These are phyloP conservation scores for Rachicladosporium sp. DNA, from an alignment of 2,329 filamentous ascomycete genomes.

Conservation along the genomic window DNA sequence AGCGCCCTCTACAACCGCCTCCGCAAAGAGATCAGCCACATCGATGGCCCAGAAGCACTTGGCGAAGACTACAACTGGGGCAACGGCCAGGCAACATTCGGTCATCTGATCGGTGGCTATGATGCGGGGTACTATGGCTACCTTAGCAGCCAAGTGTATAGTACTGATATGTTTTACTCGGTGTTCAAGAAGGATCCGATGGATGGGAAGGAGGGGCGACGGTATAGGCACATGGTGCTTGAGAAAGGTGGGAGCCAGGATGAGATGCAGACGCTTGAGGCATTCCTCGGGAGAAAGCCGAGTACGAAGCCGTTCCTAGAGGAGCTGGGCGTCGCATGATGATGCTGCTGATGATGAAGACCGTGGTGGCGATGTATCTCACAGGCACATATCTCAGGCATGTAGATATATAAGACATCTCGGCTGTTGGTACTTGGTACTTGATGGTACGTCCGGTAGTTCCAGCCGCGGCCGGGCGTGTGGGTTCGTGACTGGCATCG, in stretches of 20 bases:
- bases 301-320: constrained; percentile 69
- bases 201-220: constrained; percentile 58
- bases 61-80: constrained; percentile 50
- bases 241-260: constrained; percentile 67
- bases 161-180: constrained; percentile 73
- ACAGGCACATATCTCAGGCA: no score
- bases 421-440: no score
- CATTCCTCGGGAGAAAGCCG: constrained; percentile 66
- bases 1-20: constrained; percentile 60
- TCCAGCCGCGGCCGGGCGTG: no score
- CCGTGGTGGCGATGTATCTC: no score
- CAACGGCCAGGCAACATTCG: constrained; percentile 67
- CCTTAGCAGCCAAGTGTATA: constrained; percentile 64
- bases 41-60: constrained; percentile 60
- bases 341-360: no score
- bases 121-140: constrained; percentile 70
- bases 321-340: constrained; percentile 49
- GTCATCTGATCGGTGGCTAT: constrained; percentile 72
- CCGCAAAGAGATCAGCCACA: constrained; percentile 56
- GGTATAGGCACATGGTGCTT: constrained; percentile 67
- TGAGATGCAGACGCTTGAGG: constrained; percentile 67
- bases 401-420: no score
- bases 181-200: constrained; percentile 70
- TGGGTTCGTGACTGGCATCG: no score
- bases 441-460: no score